A percentile compares a stretch with the other conserved stretches of the same genome.
Evolutionary conservation across 108 stramenopile species (phyloP).

Genomic region (Nannochloropsis salina): DNA sequence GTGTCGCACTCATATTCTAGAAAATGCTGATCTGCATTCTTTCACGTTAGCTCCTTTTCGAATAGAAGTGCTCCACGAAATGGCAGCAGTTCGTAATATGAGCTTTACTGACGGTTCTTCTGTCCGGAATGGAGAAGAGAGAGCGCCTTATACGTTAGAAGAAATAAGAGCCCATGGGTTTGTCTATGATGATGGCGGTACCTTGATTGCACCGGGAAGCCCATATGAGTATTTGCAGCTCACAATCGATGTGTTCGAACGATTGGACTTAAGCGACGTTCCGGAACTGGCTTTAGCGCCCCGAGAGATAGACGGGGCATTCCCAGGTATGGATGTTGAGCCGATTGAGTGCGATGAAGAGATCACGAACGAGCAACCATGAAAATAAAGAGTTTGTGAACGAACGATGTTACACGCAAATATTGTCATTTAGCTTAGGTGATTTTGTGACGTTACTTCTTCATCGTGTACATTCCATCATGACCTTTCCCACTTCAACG

Average conservation of each 20-base stretch:
- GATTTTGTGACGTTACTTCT: no score
- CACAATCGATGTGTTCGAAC: not conserved
- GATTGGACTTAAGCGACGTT: not conserved
- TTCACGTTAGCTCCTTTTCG: constrained; percentile 15
- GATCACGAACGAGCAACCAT: not conserved
- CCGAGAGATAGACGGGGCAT: not conserved
- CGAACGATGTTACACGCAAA: no score
- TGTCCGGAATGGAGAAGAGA: not conserved
- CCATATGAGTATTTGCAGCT: not conserved
- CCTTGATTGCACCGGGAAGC: not conserved
- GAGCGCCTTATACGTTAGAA: not conserved
- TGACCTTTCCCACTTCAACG: no score
- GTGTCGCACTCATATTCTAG: not conserved
- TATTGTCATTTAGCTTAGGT: no score
- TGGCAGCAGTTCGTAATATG: not conserved
- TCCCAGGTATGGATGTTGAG: not conserved
- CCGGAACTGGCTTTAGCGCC: not conserved
- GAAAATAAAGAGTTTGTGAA: not conserved
- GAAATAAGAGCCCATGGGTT: not conserved
- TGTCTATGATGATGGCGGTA: not conserved
- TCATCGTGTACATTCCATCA: no score
- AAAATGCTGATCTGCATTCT: not conserved
- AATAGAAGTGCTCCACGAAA: not conserved
- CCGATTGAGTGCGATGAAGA: not conserved
- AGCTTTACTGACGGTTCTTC: not conserved